Percentiles rank a stretch among this genome's conserved stretches.
These are phyloP conservation scores for Collariella sp. DNA, from an alignment of 495 filamentous ascomycete genomes.

Conservation along the genomic window DNA sequence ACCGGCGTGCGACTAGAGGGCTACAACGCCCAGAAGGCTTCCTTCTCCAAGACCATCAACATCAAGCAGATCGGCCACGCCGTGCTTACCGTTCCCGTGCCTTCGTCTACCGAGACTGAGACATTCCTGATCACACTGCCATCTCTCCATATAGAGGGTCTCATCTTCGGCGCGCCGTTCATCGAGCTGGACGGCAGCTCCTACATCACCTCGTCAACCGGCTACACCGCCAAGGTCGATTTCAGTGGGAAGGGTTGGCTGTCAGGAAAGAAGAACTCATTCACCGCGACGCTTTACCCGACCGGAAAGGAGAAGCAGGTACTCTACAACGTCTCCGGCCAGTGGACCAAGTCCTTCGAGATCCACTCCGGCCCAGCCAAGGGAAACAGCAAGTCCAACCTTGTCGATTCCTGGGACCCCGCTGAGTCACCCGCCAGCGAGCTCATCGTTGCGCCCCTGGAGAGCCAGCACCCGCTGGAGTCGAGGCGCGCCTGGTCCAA, in stretches of 20 bases:
- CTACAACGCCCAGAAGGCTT: slow-evolving; percentile 97
- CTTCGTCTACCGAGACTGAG: slow-evolving; percentile 47
- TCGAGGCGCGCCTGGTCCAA: slow-evolving; percentile 80
- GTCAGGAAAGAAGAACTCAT: slow-evolving; percentile 89
- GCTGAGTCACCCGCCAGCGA: slow-evolving; percentile 52
- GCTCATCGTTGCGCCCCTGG: slow-evolving; percentile 62
- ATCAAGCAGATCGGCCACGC: slow-evolving; percentile 96
- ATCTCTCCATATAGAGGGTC: slow-evolving; percentile 83
- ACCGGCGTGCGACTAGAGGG: slow-evolving; percentile 82
- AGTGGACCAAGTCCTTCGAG: slow-evolving; percentile 81
- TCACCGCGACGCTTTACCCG: slow-evolving; percentile 70
- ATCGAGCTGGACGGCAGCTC: slow-evolving; percentile 78
- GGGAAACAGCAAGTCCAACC: slow-evolving; percentile 39
- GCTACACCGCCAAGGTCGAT: slow-evolving; percentile 86
- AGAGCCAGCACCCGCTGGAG: slow-evolving; percentile 80
- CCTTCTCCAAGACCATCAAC: slow-evolving; percentile 84
- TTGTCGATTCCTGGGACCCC: slow-evolving; percentile 62
- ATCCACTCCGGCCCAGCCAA: slow-evolving; percentile 68
- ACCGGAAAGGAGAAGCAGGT: slow-evolving; percentile 69
- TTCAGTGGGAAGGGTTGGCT: slow-evolving; percentile 91
- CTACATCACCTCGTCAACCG: slow-evolving; percentile 75
- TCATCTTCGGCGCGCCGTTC: slow-evolving; percentile 84
- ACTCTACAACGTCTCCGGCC: slow-evolving; percentile 77
- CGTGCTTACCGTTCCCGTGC: slow-evolving; percentile 61
- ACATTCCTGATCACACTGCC: slow-evolving; percentile 88